Evolutionary conservation across 2,329 filamentous ascomycete species (phyloP).

Genomic region (Neofusicoccum umdonicola): DNA sequence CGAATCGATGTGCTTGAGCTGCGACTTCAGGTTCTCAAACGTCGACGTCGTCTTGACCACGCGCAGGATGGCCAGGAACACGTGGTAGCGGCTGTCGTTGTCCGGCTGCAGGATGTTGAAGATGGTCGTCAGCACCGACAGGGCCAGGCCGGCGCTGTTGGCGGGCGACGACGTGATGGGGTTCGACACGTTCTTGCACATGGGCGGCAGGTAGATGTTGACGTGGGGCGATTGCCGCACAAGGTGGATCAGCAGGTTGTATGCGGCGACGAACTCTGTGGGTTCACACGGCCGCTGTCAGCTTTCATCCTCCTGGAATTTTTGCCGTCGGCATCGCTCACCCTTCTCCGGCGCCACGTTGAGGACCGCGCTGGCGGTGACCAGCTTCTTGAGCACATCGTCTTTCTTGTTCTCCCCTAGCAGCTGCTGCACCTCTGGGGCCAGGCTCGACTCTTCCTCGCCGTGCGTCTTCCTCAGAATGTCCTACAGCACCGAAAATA

Average conservation of each 20-base stretch:
- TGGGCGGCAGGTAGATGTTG: constrained; percentile 78
- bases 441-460: constrained; percentile 53
- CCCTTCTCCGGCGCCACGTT: constrained; percentile 87
- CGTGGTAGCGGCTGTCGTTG: constrained; percentile 81
- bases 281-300: neutral
- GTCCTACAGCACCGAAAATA: constrained; percentile 46
- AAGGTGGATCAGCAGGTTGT: constrained; percentile 95
- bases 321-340: constrained; percentile 27
- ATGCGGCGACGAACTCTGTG: constrained; percentile 85
- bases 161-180: constrained; percentile 82
- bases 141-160: constrained; percentile 80
- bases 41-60: constrained; percentile 67
- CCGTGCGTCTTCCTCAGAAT: constrained; percentile 65
- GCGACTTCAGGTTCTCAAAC: constrained; percentile 80
- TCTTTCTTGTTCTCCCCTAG: constrained; percentile 68
- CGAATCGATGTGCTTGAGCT: constrained; percentile 75
- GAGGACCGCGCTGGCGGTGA: constrained; percentile 72
- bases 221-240: constrained; percentile 81
- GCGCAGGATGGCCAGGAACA: constrained; percentile 83
- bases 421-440: constrained; percentile 67
- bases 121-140: constrained; percentile 88
- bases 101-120: constrained; percentile 86
- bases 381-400: constrained; percentile 85
- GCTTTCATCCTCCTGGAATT: constrained; percentile 3
- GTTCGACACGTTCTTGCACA: constrained; percentile 86